Evolutionary conservation across 257 asterid species (phyloP).

Genomic region (Przewalskia tangutica): DNA sequence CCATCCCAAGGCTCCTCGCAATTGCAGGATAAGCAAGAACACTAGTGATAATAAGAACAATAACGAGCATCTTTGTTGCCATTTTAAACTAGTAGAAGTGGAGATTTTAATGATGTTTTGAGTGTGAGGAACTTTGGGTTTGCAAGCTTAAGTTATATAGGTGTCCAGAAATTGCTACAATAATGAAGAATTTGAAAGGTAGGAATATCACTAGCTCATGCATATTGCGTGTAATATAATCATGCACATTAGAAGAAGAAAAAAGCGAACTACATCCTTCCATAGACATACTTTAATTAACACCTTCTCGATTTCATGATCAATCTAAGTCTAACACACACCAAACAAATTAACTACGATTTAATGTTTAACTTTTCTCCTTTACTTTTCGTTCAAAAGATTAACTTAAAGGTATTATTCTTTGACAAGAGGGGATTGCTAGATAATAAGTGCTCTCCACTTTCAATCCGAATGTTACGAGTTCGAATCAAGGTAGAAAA

Average conservation of each 20-base stretch:
- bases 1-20: conserved; percentile 1
- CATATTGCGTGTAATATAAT: neutral
- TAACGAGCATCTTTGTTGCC: conserved; percentile 10
- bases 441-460: too few species aligned
- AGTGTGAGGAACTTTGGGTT: neutral
- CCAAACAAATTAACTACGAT: neutral
- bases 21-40: neutral
- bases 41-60: conserved; percentile 4
- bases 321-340: conserved; percentile 11
- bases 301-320: conserved; percentile 10
- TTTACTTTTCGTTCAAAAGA: too few species aligned
- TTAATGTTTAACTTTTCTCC: neutral
- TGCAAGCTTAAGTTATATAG: conserved; percentile 1
- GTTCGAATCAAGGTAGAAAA: too few species aligned
- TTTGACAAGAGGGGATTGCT: neutral
- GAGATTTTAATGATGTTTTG: neutral
- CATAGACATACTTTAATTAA: neutral
- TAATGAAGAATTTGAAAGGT: neutral
- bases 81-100: neutral
- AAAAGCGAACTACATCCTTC: neutral
- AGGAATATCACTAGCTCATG: neutral
- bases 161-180: neutral
- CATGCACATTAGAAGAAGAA: neutral
- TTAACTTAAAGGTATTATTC: neutral
- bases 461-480: too few species aligned